Percentiles rank a stretch among this genome's conserved stretches.
Evolutionary conservation across 2,329 filamentous ascomycete genomes (phyloP).

Genomic region (Diaporthe amygdali): DNA sequence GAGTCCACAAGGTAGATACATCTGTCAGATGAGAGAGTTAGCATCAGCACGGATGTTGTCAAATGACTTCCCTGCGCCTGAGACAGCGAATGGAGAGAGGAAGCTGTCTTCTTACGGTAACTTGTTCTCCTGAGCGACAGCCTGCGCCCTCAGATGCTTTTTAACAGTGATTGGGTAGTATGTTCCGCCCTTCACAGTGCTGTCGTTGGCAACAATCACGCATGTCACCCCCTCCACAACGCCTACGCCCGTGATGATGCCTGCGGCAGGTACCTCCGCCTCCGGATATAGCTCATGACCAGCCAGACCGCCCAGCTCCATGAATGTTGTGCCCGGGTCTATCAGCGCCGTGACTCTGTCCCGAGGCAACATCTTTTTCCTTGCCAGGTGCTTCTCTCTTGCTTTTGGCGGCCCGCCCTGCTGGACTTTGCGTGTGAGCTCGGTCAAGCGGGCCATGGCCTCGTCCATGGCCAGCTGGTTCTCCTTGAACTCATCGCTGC

Average conservation of each 20-base stretch:
- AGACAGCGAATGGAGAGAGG: not conserved
- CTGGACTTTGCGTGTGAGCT: constrained; percentile 73
- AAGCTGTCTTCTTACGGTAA: constrained; percentile 56
- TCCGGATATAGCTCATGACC: constrained; percentile 85
- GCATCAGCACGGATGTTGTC: constrained; percentile 2
- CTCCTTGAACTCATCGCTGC: constrained; percentile 78
- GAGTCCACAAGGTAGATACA: constrained; percentile 98
- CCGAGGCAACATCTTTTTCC: constrained; percentile 93
- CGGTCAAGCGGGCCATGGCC: constrained; percentile 70
- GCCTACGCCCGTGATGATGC: constrained; percentile 91
- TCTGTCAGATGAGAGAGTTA: constrained; percentile 36
- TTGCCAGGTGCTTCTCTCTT: constrained; percentile 81
- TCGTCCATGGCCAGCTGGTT: constrained; percentile 81
- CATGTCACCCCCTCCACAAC: constrained; percentile 90
- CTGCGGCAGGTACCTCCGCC: constrained; percentile 86
- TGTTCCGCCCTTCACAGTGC: constrained; percentile 95
- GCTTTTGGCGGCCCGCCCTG: constrained; percentile 82
- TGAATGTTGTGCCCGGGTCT: constrained; percentile 86
- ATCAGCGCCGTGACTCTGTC: constrained; percentile 87
- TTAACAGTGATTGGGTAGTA: constrained; percentile 98
- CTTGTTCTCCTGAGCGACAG: constrained; percentile 87
- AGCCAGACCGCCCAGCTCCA: constrained; percentile 93
- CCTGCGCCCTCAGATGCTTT: constrained; percentile 93
- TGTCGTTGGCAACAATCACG: constrained; percentile 94
- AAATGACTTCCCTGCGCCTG: not conserved